Percentiles rank a stretch among this genome's conserved stretches.
Conservation (phyloP, 148 eudicot species). For the Suaeda aralocaspica region DNA sequence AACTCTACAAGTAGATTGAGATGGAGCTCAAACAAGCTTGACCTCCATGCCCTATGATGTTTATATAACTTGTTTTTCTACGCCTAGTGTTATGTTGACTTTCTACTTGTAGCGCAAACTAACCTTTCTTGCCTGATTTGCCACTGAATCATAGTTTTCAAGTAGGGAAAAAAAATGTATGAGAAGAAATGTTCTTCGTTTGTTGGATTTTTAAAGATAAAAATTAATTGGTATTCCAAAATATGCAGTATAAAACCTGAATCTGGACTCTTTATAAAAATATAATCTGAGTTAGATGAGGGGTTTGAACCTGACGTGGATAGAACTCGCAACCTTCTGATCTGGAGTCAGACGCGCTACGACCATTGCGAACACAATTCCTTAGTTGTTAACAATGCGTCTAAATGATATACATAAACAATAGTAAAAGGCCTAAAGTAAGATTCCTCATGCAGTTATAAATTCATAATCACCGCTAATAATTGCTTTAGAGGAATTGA, state of each 20-base stretch:
- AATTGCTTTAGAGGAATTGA: too few species aligned
- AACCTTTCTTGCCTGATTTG: background rate
- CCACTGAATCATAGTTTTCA: too few species aligned
- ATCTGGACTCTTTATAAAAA: background rate
- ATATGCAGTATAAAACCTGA: too few species aligned
- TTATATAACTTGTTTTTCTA: background rate
- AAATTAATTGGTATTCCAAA: too few species aligned
- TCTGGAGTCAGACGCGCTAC: slow-evolving; percentile 36
- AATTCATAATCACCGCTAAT: too few species aligned
- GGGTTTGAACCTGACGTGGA: slow-evolving; percentile 24
- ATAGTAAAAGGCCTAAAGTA: too few species aligned
- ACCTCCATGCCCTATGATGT: background rate
- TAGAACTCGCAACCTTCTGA: slow-evolving; percentile 36
- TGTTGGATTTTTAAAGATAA: too few species aligned
- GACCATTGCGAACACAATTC: too few species aligned
- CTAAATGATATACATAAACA: too few species aligned
- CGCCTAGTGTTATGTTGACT: background rate
- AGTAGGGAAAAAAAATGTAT: too few species aligned
- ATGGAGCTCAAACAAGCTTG: background rate
- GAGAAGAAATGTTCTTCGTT: background rate
- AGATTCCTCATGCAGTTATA: too few species aligned
- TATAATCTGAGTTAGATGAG: background rate
- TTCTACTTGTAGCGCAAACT: background rate
- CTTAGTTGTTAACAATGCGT: too few species aligned
- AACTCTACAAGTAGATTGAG: background rate